Percentiles rank a stretch among this genome's conserved stretches.
These are phyloP conservation scores for Lipomyces orientalis DNA, from an alignment of 805 yeast genomes.

Conservation along the genomic window DNA sequence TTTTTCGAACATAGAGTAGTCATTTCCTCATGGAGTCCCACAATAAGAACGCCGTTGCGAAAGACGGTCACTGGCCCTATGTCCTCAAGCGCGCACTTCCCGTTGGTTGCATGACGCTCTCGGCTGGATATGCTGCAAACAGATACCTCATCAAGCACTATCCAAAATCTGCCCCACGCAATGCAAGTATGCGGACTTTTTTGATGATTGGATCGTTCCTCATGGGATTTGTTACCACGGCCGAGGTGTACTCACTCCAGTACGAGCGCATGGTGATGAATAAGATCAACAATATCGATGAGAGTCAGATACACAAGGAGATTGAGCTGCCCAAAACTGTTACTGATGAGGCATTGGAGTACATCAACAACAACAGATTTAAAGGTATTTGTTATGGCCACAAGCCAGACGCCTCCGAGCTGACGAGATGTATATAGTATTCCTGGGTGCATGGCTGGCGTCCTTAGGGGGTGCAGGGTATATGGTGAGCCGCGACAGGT, in stretches of 20 bases:
- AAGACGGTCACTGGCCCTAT: constrained; percentile 34
- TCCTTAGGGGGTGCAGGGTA: constrained; percentile 82
- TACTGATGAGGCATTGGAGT: constrained; percentile 28
- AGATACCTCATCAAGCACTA: constrained; percentile 15
- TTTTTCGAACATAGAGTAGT: background rate
- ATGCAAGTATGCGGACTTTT: constrained; percentile 28
- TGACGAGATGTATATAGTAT: constrained; percentile 45
- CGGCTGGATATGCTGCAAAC: constrained; percentile 24
- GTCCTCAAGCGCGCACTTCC: constrained; percentile 32
- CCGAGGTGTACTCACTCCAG: constrained; percentile 32
- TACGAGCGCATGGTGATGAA: constrained; percentile 39
- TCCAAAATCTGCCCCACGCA: constrained; percentile 20
- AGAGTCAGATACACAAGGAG: constrained; percentile 16
- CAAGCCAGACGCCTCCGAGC: background rate
- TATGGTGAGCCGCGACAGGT: constrained; percentile 70
- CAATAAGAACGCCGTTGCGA: background rate
- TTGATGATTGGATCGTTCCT: constrained; percentile 28
- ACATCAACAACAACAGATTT: constrained; percentile 29
- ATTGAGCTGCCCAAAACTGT: constrained; percentile 29
- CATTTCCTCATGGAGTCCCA: background rate
- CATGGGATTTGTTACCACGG: constrained; percentile 31
- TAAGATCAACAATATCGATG: constrained; percentile 42
- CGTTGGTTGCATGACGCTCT: constrained; percentile 27
- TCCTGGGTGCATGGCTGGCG: constrained; percentile 78
- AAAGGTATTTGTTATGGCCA: constrained; percentile 39